phyloP scores from a whole-genome alignment of 495 filamentous ascomycete genomes.

The Aspergillus leporis region DNA sequence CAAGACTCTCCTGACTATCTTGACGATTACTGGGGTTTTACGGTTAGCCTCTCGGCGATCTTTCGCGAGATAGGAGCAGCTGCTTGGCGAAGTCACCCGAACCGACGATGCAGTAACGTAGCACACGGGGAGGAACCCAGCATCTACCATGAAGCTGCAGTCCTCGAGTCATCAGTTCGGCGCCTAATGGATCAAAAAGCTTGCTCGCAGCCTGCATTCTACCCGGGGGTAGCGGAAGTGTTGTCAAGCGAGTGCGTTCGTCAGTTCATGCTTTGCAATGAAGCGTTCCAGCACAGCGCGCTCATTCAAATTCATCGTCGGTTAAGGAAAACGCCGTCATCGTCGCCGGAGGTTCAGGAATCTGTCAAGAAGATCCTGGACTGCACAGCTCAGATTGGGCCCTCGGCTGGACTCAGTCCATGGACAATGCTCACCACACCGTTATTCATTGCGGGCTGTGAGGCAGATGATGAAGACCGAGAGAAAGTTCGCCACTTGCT shows the following conservation, averaged over 20 bases:
- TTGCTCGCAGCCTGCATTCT: conserved; percentile 35
- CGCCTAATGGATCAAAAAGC: conserved; percentile 39
- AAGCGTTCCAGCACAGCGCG: conserved; percentile 48
- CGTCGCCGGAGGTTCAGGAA: conserved; percentile 37
- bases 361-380: conserved; percentile 45
- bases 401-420: conserved; percentile 42
- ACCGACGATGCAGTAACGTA: conserved; percentile 18
- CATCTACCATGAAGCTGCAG: conserved; percentile 31
- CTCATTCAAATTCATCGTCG: conserved; percentile 48
- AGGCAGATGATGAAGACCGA: conserved; percentile 41
- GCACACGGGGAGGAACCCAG: conserved; percentile 25
- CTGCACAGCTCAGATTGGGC: conserved; percentile 44
- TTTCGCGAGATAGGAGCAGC: conserved; percentile 46
- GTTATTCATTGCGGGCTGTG: conserved; percentile 48
- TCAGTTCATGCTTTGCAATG: conserved; percentile 47
- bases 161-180: conserved; percentile 37
- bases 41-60: conserved; percentile 40
- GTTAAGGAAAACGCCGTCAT: conserved; percentile 36
- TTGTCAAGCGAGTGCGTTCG: conserved; percentile 36
- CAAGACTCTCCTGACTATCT: conserved; percentile 39
- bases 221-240: conserved; percentile 40
- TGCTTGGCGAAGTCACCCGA: conserved; percentile 39
- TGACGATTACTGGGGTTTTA: conserved; percentile 52
- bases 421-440: conserved; percentile 52
- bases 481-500: conserved; percentile 38